Evolutionary conservation across 768 basidiomycete species (phyloP), one percentile per base, ranked within the genome.

Genomic region (Rhodotorula paludigena): DNA sequence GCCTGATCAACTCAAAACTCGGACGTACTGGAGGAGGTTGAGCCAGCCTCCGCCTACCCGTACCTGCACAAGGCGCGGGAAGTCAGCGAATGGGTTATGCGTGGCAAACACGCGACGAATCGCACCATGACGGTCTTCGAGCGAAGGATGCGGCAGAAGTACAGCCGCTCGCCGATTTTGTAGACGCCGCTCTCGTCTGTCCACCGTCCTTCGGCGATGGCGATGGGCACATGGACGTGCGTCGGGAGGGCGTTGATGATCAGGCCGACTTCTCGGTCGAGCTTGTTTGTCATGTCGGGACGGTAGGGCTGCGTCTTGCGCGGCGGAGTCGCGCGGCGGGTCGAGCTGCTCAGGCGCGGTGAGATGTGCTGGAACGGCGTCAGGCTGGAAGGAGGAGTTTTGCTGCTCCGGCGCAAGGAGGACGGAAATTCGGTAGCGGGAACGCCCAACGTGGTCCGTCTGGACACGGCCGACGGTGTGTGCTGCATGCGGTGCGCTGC

Each of bases 81-180:
- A 36, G 36, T 52, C 49, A 25, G 49, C 10, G 7, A 6, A 32
- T 2, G 2, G 2, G 6, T 3, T 41, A 15, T 14, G 28, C 18
- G 51, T 6, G 20, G 4, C 5, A 3, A 20, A 32, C 5, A 15
- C 14, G 35, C 53, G 35, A 0, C 18, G 20, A 18, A 25, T 28
- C 60, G 85, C 51, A 97, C 92, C 92, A 96, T 96, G 69, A 94
- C 92, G 0, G 89, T 92, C 74, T 91, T 89, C 2, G 89, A 91
- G 18, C 91, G 86, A 35, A 94, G 80, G 53, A 94, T 94, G 35
- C 92, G 39, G 49, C 64, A 60, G 38, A 69, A 72, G 58, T 63
- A 73, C 25, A 60, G 39, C 16, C 65, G 41, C 5, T 61, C 63
- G 14, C 65, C 72, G 39, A 71, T 73, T 30, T 54, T 47, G 67